Percentiles rank a stretch among this genome's conserved stretches.
Conservation (phyloP, 345 rosid species). For the Murraya koenigii region DNA sequence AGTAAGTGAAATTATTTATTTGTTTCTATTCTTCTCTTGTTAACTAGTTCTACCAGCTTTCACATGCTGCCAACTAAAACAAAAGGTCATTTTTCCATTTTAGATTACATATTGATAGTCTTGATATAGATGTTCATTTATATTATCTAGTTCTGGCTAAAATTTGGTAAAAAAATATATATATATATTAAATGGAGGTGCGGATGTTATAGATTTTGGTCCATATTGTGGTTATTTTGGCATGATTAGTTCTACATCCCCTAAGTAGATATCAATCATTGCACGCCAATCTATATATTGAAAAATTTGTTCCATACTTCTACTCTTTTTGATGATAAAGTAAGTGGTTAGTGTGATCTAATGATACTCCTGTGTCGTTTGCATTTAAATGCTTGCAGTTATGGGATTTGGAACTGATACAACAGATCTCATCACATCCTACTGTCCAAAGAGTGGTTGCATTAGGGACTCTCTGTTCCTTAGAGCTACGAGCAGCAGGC, state of each 20-base stretch:
- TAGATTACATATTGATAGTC: background rate
- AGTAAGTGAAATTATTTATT: conserved; percentile 35
- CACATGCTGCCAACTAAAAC: background rate
- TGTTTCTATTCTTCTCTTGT: background rate
- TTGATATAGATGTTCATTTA: background rate
- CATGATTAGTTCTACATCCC: background rate
- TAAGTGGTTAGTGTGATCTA: background rate
- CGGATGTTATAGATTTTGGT: background rate
- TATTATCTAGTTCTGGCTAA: background rate
- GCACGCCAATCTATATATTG: background rate
- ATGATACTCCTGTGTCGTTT: background rate
- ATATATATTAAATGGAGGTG: background rate
- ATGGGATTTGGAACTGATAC: conserved; percentile 68
- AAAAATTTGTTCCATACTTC: background rate
- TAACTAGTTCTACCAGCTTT: conserved; percentile 5
- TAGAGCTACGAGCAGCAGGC: conserved; percentile 71
- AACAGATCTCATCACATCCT: conserved; percentile 63
- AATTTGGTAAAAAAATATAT: background rate
- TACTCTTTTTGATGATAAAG: background rate
- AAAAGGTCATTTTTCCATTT: background rate
- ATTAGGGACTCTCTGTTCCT: conserved; percentile 72
- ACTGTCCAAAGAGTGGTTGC: conserved; percentile 74
- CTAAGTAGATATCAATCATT: background rate
- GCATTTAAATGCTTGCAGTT: conserved; percentile 47
- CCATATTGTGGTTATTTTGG: background rate